Base-by-base conservation (phyloP, 2,329 filamentous ascomycete species). In the Purpureocillium lavendulum region DNA sequence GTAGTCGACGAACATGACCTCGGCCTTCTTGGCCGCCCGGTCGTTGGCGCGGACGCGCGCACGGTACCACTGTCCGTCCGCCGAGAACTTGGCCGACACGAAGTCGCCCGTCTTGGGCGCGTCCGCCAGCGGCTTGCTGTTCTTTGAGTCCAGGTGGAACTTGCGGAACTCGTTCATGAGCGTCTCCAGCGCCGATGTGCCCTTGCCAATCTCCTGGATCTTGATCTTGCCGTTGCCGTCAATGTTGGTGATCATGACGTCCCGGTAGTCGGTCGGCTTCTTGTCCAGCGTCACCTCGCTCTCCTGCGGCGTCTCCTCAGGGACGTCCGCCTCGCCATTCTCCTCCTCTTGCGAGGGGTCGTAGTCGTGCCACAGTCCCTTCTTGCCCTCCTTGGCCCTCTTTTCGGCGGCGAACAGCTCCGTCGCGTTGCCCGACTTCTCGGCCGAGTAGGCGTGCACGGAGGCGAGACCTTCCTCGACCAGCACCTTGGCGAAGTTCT, bases 1-100 rank as follows among this genome's bases (percentile, higher is more conserved):
- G 62, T 94, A 98, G 68, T 98, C 92, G 46, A 98, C 79, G 65
- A 95, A 98, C 34, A 94, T 68, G 18, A 98, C 83, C 62, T 98
- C 92, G 17, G 88, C 83, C 52, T 85, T 80, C 73, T 92, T 87
- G 54, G 82, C 82, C 8, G 89, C 76, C 45, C 92, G 87, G 66
- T 98, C 92, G 63, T 97, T 96, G 58, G 89, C 81, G 45, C 89
- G 83, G 45, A 98, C 80, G 45, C 82, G 84, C 26, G 86, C 92
- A 45, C 92, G 86, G 69, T 98, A 98, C 90, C 90, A 98, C 51
- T 92, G 80, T 43, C 82, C 79, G 57, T 98, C 92, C 38, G 81
- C 82, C 7, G 81, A 84, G 70, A 97, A 98, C 59, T 86, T 84
- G 53, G 90, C 90, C 2, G 90, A 84, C 18, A 98, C 90, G 44